phyloP scores from a whole-genome alignment of 257 asterid species.

The Solanum ahanhuiri region DNA sequence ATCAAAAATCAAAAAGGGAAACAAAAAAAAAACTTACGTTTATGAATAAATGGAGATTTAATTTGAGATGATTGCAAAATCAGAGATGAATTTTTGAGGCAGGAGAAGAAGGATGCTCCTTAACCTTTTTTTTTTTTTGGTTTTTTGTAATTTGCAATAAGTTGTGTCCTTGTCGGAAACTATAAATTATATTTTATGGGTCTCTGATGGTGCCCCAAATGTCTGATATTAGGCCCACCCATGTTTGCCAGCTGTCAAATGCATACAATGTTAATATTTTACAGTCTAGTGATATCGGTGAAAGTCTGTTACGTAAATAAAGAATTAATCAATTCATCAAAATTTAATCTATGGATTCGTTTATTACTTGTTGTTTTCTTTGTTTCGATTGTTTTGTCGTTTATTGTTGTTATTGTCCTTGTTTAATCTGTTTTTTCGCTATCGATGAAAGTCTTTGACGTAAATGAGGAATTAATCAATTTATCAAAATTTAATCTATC shows the following conservation, averaged over 20 bases:
- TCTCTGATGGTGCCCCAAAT: neutral
- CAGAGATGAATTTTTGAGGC: neutral
- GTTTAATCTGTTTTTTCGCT: neutral
- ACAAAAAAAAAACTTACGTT: neutral
- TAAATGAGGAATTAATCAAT: too few relatives aligned
- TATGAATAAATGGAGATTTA: neutral
- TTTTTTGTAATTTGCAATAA: neutral
- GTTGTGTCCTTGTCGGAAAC: neutral
- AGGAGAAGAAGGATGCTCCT: neutral
- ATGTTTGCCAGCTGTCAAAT: neutral
- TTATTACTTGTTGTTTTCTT: too few relatives aligned
- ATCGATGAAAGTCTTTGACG: neutral
- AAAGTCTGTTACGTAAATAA: neutral
- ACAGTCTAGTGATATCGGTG: neutral
- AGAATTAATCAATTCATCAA: too few relatives aligned
- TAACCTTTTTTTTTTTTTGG: neutral
- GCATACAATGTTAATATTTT: neutral
- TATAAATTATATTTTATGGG: neutral
- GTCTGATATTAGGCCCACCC: neutral
- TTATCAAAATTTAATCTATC: too few relatives aligned
- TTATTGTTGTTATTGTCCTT: too few relatives aligned
- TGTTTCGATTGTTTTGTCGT: neutral
- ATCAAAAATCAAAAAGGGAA: neutral
- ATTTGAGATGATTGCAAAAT: neutral
- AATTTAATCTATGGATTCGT: too few relatives aligned